Evolutionary conservation across 2,329 filamentous ascomycete species (phyloP).

Genomic region (Peltaster fructicola): DNA sequence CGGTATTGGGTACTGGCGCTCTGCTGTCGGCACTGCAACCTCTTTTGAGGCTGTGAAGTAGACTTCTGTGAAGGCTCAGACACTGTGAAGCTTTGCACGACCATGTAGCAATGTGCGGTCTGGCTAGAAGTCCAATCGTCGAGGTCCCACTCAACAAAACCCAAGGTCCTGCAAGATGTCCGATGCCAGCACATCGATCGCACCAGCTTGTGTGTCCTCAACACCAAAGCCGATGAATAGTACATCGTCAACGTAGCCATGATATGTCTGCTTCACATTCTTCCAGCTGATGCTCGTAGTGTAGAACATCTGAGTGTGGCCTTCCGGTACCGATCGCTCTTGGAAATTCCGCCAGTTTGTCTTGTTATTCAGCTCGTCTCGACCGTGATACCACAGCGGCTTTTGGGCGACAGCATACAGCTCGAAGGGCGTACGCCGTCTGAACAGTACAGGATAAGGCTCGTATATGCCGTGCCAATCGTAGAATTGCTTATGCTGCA

Average conservation of each 20-base stretch:
- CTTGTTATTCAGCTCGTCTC: slow-evolving; percentile 13
- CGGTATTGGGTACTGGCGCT: no score
- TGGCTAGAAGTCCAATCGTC: no score
- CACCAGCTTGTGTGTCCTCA: slow-evolving; percentile 21
- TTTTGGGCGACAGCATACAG: slow-evolving; percentile 32
- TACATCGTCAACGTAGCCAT: slow-evolving; percentile 39
- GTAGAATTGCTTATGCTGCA: slow-evolving; percentile 37
- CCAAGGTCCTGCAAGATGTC: slow-evolving; percentile 2
- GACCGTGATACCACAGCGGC: slow-evolving; percentile 40
- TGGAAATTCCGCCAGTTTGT: slow-evolving; percentile 3
- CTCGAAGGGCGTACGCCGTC: slow-evolving; percentile 30
- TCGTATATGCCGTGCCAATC: slow-evolving; percentile 34
- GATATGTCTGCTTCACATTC: slow-evolving; percentile 28
- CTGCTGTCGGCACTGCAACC: no score
- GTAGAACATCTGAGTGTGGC: slow-evolving; percentile 38
- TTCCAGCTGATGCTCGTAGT: slow-evolving; percentile 42
- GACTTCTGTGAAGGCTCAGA: no score
- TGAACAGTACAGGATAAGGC: slow-evolving; percentile 37
- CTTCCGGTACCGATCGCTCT: slow-evolving; percentile 6
- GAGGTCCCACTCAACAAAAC: no score
- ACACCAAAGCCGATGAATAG: slow-evolving; percentile 39
- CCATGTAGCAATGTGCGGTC: no score
- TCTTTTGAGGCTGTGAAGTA: no score
- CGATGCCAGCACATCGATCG: slow-evolving; percentile 1
- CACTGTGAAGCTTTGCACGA: no score